phyloP scores from a whole-genome alignment of 176 grass and related monocot species.

The Lolium rigidum region DNA sequence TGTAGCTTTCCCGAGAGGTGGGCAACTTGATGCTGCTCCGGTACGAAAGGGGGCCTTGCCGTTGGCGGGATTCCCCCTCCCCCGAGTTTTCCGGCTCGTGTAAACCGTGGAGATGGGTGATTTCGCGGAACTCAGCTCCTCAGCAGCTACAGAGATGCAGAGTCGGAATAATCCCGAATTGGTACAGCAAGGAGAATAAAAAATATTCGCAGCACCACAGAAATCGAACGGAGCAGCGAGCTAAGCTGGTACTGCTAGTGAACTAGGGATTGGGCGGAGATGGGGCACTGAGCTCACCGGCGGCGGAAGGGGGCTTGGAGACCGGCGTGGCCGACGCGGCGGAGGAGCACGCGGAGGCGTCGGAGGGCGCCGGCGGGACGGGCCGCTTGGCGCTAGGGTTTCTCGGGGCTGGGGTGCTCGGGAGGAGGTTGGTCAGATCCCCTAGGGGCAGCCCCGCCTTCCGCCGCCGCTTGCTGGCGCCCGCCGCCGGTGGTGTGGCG shows the following conservation, averaged over 20 bases:
- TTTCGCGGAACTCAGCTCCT: slow-evolving; percentile 4
- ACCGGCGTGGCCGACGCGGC: slow-evolving; percentile 37
- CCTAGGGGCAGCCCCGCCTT: slow-evolving; percentile 28
- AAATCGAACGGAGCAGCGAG: neutral
- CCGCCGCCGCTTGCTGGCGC: too few relatives aligned
- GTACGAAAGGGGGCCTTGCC: neutral
- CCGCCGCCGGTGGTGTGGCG: neutral
- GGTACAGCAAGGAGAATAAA: neutral
- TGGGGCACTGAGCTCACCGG: neutral
- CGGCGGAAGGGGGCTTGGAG: slow-evolving; percentile 20
- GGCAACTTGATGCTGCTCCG: slow-evolving; percentile 46
- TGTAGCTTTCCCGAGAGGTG: slow-evolving; percentile 26
- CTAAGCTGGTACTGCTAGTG: slow-evolving; percentile 5
- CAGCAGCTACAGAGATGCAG: neutral
- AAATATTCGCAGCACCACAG: neutral
- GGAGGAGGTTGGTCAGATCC: slow-evolving; percentile 64
- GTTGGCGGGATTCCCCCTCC: neutral
- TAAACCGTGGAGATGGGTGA: slow-evolving; percentile 48
- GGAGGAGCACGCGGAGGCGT: neutral
- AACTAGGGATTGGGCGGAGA: neutral
- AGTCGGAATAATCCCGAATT: slow-evolving; percentile 1
- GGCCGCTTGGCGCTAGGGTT: slow-evolving; percentile 12
- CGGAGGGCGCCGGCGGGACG: slow-evolving; percentile 3
- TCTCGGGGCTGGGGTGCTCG: slow-evolving; percentile 23
- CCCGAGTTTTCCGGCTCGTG: slow-evolving; percentile 17